Evolutionary conservation across 495 filamentous ascomycete species (phyloP).

Genomic region (Neurospora sp.): DNA sequence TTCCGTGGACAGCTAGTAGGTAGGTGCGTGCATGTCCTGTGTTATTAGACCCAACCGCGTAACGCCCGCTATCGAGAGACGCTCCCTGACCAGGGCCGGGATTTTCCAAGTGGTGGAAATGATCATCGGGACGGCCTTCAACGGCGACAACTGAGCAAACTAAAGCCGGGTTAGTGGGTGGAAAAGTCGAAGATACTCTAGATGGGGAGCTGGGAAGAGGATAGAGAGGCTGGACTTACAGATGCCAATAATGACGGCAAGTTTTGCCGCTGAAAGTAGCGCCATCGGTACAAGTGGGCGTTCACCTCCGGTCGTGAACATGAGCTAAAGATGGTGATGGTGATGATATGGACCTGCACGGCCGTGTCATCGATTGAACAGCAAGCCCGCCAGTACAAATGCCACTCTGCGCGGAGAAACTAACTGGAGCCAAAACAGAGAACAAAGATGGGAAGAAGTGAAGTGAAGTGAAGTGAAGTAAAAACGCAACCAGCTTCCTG

Average conservation of each 20-base stretch:
- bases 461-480: too few relatives aligned
- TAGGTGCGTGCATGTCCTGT: background rate
- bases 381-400: background rate
- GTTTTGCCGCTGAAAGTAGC: background rate
- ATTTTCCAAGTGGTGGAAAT: background rate
- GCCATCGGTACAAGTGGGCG: background rate
- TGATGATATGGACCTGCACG: background rate
- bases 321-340: background rate
- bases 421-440: background rate
- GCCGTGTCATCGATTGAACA: background rate
- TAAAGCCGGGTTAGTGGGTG: background rate
- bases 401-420: background rate
- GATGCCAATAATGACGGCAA: background rate
- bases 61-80: too few relatives aligned
- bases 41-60: too few relatives aligned
- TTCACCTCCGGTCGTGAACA: background rate
- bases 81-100: too few relatives aligned
- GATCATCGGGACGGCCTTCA: background rate
- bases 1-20: constrained; percentile 28
- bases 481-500: background rate
- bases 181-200: background rate
- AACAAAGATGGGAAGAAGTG: background rate
- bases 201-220: background rate
- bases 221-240: background rate
- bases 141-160: background rate